These are phyloP conservation scores for Guillardia theta DNA, from an alignment of 78 protist species.

Conservation along the genomic window DNA sequence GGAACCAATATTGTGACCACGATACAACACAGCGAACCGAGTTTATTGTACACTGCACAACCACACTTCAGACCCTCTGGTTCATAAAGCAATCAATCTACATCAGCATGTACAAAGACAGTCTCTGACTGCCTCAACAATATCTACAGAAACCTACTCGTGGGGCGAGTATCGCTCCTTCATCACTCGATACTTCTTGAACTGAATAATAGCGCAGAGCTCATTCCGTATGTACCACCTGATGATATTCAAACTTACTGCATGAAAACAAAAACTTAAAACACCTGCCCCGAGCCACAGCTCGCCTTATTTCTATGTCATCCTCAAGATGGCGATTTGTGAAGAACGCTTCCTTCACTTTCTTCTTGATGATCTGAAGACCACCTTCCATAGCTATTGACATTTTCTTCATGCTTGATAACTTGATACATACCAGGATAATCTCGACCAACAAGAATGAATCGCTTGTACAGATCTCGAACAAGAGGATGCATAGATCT, in stretches of 20 bases:
- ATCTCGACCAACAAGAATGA: background rate
- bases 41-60: no score
- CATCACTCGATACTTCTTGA: conserved; percentile 1
- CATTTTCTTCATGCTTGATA: background rate
- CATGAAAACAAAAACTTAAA: background rate
- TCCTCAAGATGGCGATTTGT: background rate
- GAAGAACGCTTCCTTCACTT: background rate
- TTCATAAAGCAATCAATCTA: no score
- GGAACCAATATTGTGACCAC: no score
- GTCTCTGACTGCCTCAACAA: no score
- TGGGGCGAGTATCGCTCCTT: conserved; percentile 21
- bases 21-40: no score
- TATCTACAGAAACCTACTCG: no score
- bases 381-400: background rate
- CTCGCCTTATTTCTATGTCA: conserved; percentile 23
- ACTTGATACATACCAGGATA: background rate
- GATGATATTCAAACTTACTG: background rate
- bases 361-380: background rate
- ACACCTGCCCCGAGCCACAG: conserved; percentile 11
- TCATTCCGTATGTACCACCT: conserved; percentile 22
- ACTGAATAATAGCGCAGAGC: background rate
- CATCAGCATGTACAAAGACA: no score
- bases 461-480: conserved; percentile 19
- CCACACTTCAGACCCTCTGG: no score
- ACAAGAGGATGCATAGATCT: conserved; percentile 10